Evolutionary conservation across 2,329 filamentous ascomycete genomes (phyloP).

Genomic region (Hypoxylon rubiginosum): DNA sequence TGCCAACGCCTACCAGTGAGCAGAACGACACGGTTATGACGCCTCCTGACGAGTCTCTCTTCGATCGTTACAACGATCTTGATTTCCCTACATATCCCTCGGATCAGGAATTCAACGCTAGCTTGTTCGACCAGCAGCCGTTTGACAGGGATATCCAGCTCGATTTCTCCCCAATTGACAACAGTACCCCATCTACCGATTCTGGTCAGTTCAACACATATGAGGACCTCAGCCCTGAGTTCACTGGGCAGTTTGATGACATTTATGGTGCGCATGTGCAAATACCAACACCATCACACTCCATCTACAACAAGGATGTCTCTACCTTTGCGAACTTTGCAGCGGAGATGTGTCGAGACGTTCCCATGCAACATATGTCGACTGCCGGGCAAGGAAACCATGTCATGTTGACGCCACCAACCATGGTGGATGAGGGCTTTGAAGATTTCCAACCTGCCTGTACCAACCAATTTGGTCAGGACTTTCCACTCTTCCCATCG

Average conservation of each 20-base stretch:
- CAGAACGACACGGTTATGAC: conserved; percentile 68
- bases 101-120: conserved; percentile 61
- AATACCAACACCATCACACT: conserved; percentile 64
- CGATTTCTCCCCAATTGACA: conserved; percentile 62
- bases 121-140: conserved; percentile 56
- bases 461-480: conserved; percentile 61
- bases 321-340: conserved; percentile 58
- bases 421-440: conserved; percentile 75
- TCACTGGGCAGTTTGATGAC: conserved; percentile 72
- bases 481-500: conserved; percentile 74
- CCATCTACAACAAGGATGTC: conserved; percentile 61
- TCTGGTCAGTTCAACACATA: conserved; percentile 68
- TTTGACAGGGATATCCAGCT: conserved; percentile 58
- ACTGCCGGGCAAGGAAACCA: conserved; percentile 76
- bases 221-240: conserved; percentile 70
- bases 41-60: conserved; percentile 65
- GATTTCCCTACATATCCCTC: conserved; percentile 66
- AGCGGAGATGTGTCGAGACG: conserved; percentile 58
- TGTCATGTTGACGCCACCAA: conserved; percentile 77
- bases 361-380: conserved; percentile 70
- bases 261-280: conserved; percentile 72
- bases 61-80: conserved; percentile 52
- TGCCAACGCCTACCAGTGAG: conserved; percentile 73
- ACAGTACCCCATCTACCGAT: conserved; percentile 64
- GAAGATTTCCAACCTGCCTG: conserved; percentile 63